These are phyloP conservation scores for Exophiala dermatitidis DNA, from an alignment of 2,329 filamentous ascomycete genomes.

Conservation along the genomic window DNA sequence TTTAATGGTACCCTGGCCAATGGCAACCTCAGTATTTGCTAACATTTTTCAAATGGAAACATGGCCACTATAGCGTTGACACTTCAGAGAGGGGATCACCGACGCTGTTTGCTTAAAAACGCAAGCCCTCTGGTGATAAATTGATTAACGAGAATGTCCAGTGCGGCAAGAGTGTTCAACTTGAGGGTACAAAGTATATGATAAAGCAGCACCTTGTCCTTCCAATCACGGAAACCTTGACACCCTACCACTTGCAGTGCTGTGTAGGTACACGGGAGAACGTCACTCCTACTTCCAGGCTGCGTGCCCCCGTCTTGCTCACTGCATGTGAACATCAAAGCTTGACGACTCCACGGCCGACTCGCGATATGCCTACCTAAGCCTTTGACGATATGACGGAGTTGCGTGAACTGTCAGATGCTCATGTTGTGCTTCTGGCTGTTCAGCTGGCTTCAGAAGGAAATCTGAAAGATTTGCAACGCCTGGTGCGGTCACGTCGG, in stretches of 20 bases:
- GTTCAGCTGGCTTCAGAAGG: slow-evolving; percentile 50
- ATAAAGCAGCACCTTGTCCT: no score
- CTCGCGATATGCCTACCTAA: background rate
- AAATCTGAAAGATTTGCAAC: slow-evolving; percentile 47
- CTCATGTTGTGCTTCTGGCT: slow-evolving; percentile 53
- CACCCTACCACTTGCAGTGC: no score
- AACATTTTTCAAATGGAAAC: background rate
- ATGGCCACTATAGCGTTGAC: background rate
- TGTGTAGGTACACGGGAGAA: no score
- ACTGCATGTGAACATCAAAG: no score
- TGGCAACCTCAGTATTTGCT: background rate
- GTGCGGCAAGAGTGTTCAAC: no score
- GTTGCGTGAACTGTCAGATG: slow-evolving; percentile 41
- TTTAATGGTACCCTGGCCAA: background rate
- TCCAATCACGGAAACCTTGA: no score
- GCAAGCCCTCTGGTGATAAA: no score
- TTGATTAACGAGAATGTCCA: no score
- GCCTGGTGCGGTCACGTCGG: slow-evolving; percentile 44
- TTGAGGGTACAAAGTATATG: no score
- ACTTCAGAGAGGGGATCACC: background rate
- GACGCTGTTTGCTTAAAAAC: no score
- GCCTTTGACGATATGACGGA: slow-evolving; percentile 31
- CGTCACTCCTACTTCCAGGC: no score
- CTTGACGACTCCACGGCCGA: background rate
- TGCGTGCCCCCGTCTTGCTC: no score